Evolutionary conservation across 2,329 filamentous ascomycete species (phyloP), one percentile per base, ranked within the genome.

Genomic region (Claviceps fusiformis): DNA sequence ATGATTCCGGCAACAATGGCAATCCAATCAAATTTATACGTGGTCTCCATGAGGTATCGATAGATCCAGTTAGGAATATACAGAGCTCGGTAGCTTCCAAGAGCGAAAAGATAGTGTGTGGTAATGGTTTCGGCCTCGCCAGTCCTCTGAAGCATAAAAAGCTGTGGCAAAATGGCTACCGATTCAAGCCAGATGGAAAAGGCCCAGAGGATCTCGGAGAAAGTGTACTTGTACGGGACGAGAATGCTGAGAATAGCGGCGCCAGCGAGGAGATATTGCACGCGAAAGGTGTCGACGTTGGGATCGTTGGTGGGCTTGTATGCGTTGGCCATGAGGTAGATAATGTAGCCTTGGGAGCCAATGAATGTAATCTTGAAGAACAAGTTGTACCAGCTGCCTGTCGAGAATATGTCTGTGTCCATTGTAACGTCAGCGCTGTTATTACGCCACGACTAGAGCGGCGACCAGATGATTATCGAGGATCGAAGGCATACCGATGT

Each of bases 21-120:
- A 62, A 96, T 95, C 60, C 85, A 87, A 68, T 97, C 91, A 62
- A 86, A 69, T 70, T 79, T 86, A 69, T 89, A 85, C 52, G 81
- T 75, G 49, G 72, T 67, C 70, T 95, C 90, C 53, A 80, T 79
- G 62, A 87, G 80, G 73, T 92, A 97, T 55, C 93, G 80, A 73
- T 89, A 97, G 64, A 97, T 83, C 93, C 93, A 98, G 75, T 98
- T 98, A 61, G 93, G 93, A 63, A 98, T 98, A 73, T 98, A 98
- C 55, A 98, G 77, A 3, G 91, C 89, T 56, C 93, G 81, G 75
- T 98, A 98, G 59, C 85, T 76, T 39, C 93, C 93, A 43, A 98
- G 78, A 15, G 95, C 92, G 67, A 95, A 95, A 46, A 98, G 80
- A 70, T 98, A 98, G 73, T 98, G 92, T 1, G 91, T 95, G 13